phyloP scores from a whole-genome alignment of 1,284 basidiomycete genomes.

The Phylloporus sp. region DNA sequence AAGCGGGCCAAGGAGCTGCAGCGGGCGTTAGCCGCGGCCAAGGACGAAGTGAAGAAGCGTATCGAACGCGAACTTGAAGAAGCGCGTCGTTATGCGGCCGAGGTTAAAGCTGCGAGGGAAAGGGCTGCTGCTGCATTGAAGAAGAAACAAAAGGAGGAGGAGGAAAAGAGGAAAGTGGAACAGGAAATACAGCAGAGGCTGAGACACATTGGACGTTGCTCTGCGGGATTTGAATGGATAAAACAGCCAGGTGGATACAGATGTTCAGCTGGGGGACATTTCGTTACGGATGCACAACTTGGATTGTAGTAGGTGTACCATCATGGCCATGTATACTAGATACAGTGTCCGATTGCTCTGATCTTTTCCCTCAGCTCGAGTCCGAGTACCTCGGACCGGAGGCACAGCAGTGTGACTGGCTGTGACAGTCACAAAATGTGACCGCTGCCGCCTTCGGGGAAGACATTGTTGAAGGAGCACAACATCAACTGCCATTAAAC shows the following conservation, averaged over 20 bases:
- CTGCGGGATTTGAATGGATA: constrained; percentile 61
- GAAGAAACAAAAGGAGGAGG: constrained; percentile 48
- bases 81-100: constrained; percentile 35
- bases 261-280: constrained; percentile 65
- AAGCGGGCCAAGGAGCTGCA: constrained; percentile 8
- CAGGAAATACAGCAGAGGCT: constrained; percentile 55
- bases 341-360: no score
- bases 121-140: constrained; percentile 46
- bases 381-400: no score
- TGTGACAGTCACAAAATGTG: no score
- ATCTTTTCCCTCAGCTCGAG: no score
- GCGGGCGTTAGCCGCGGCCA: constrained; percentile 30
- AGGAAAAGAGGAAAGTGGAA: constrained; percentile 41
- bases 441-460: no score
- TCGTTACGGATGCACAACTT: constrained; percentile 45
- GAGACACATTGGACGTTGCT: constrained; percentile 59
- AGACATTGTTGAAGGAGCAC: no score
- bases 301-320: background rate
- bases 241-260: constrained; percentile 54
- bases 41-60: constrained; percentile 23
- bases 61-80: constrained; percentile 34
- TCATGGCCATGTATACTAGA: no score
- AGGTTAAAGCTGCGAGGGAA: constrained; percentile 38
- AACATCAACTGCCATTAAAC: no score
- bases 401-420: no score